Conservation (phyloP, 2,329 filamentous ascomycete genomes). For the Penicillium sp. region DNA sequence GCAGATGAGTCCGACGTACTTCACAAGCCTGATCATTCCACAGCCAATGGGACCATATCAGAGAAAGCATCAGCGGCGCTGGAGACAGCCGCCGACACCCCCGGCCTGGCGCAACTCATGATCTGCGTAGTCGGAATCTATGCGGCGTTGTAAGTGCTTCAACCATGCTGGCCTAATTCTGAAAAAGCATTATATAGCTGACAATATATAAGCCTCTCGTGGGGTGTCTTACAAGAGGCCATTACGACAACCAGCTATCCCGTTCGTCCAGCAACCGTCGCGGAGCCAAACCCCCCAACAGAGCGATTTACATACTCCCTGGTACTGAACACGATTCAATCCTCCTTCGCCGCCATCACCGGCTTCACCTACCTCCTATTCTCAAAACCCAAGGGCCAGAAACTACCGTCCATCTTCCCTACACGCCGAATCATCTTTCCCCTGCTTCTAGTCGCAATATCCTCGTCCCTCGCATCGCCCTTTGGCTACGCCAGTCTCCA, state of each 20-base stretch:
- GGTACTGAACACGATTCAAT: constrained; percentile 95
- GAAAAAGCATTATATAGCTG: neutral
- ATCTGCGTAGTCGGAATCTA: constrained; percentile 95
- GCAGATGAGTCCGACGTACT: constrained; percentile 32
- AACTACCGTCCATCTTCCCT: constrained; percentile 63
- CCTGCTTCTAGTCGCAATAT: constrained; percentile 79
- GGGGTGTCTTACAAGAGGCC: constrained; percentile 95
- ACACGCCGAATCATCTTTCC: constrained; percentile 69
- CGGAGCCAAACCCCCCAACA: constrained; percentile 36
- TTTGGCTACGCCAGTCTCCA: constrained; percentile 90
- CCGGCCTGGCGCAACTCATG: constrained; percentile 70
- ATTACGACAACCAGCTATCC: constrained; percentile 91
- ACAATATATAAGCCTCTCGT: constrained; percentile 64
- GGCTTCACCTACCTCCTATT: constrained; percentile 75
- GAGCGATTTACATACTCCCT: constrained; percentile 90
- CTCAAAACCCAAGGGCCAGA: constrained; percentile 55
- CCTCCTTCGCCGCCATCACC: constrained; percentile 75
- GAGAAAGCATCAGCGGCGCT: constrained; percentile 21
- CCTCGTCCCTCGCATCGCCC: constrained; percentile 83
- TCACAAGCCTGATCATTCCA: constrained; percentile 20
- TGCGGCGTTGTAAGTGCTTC: constrained; percentile 72
- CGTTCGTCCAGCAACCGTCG: constrained; percentile 49
- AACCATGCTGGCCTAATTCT: neutral
- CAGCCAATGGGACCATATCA: constrained; percentile 21
- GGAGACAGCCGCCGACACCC: constrained; percentile 35